These are phyloP conservation scores for Aspergillus indologenus DNA, from an alignment of 495 filamentous ascomycete species.

Conservation along the genomic window DNA sequence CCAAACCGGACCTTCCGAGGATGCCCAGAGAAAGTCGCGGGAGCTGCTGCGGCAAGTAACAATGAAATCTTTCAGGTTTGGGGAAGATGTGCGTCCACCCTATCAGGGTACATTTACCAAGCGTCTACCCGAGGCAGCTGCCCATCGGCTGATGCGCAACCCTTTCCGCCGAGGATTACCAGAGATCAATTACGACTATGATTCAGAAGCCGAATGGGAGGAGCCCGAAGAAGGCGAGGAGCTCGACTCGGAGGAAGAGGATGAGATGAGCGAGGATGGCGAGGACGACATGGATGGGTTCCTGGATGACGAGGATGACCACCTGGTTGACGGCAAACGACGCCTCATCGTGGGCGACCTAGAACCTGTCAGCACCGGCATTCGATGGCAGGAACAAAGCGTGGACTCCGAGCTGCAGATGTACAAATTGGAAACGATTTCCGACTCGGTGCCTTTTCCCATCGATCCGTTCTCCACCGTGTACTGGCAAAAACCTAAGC, in stretches of 20 bases:
- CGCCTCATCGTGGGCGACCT: conserved; percentile 62
- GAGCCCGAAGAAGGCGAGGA: conserved; percentile 79
- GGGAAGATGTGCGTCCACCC: conserved; percentile 84
- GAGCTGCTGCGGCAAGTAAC: conserved; percentile 60
- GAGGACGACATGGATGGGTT: conserved; percentile 56
- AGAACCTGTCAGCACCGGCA: conserved; percentile 69
- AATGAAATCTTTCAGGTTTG: conserved; percentile 77
- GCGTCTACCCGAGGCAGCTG: conserved; percentile 42
- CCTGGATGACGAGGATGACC: conserved; percentile 51
- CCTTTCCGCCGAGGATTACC: conserved; percentile 63
- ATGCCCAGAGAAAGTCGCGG: conserved; percentile 29
- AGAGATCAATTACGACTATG: conserved; percentile 86
- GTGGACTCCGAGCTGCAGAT: conserved; percentile 43
- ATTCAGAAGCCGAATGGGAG: conserved; percentile 96
- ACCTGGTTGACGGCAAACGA: conserved; percentile 37
- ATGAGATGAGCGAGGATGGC: conserved; percentile 53
- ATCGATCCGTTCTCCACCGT: conserved; percentile 83
- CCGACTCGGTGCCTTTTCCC: conserved; percentile 48
- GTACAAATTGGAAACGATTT: conserved; percentile 70
- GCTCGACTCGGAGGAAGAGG: conserved; percentile 73
- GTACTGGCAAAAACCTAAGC: conserved; percentile 67
- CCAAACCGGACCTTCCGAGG: conserved; percentile 15
- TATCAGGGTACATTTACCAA: conserved; percentile 84
- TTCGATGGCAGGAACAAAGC: conserved; percentile 73
- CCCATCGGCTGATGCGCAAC: conserved; percentile 62